phyloP scores from a whole-genome alignment of 179 eudicot species.

The Amaranthus tricolor region DNA sequence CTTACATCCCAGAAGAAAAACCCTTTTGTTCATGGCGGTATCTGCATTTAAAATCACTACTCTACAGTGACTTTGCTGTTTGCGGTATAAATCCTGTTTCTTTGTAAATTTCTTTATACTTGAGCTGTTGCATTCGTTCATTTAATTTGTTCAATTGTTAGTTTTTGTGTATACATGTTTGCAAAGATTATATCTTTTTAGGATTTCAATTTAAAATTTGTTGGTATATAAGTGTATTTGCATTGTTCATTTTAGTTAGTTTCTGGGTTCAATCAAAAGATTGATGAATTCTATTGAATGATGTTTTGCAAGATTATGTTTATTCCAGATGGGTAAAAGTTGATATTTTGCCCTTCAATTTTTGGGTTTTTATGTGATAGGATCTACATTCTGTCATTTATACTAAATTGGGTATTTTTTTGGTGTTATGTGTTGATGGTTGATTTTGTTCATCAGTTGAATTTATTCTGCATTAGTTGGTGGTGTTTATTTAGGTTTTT shows the following conservation, averaged over 20 bases:
- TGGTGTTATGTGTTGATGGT: constrained; percentile 20
- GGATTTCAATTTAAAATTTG: constrained; percentile 22
- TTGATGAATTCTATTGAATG: not conserved
- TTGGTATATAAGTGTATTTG: not conserved
- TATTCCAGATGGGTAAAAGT: not conserved
- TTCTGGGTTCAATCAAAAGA: not conserved
- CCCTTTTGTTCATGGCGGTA: constrained; percentile 15
- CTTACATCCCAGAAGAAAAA: constrained; percentile 1
- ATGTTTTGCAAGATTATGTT: constrained; percentile 8
- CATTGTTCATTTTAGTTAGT: not conserved
- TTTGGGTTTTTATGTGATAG: constrained; percentile 14
- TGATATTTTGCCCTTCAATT: constrained; percentile 25
- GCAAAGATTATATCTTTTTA: not conserved
- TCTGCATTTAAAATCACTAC: constrained; percentile 20
- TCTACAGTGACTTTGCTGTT: constrained; percentile 23
- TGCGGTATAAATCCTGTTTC: constrained; percentile 28
- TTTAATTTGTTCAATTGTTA: not conserved
- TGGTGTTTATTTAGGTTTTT: not conserved
- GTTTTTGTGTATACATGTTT: constrained; percentile 1
- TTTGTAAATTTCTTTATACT: not conserved
- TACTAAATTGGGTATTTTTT: constrained; percentile 15
- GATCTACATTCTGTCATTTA: constrained; percentile 18
- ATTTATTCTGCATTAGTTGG: not conserved
- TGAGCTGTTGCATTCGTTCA: not conserved
- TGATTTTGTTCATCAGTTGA: not conserved